A percentile compares a stretch with the other conserved stretches of the same genome.
Evolutionary conservation across 176 grass and related monocot species (phyloP).

Genomic region (Pontederia paniculata): DNA sequence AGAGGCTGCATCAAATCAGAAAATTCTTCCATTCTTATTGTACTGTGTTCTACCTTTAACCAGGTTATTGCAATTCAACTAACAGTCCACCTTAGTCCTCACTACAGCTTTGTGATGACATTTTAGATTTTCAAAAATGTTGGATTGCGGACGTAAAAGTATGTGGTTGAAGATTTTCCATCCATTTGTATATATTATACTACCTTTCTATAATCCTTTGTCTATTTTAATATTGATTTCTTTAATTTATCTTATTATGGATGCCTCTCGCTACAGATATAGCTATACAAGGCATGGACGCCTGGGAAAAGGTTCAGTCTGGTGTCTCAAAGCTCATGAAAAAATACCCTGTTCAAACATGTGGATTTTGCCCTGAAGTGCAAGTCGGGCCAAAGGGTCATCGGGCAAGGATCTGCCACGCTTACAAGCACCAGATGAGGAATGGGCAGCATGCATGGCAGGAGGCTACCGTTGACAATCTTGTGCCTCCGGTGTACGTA

Average conservation of each 20-base stretch:
- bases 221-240: not conserved
- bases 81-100: no score
- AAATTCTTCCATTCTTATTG: no score
- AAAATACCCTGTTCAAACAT: conserved; percentile 21
- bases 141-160: no score
- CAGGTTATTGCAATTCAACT: no score
- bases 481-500: conserved; percentile 8
- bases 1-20: no score
- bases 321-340: conserved; percentile 16
- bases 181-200: no score
- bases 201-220: no score
- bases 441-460: conserved; percentile 25
- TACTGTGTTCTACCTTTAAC: no score
- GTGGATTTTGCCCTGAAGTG: conserved; percentile 24
- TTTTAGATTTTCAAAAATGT: no score
- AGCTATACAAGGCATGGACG: conserved; percentile 13
- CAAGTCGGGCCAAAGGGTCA: conserved; percentile 21
- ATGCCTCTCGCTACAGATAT: conserved; percentile 9
- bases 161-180: no score
- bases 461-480: conserved; percentile 15
- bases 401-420: conserved; percentile 21
- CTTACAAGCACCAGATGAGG: conserved; percentile 25
- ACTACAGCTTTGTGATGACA: no score
- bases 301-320: conserved; percentile 14
- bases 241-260: not conserved